Conservation (phyloP, 768 basidiomycete genomes). For the Rossbeevera mucosa region DNA sequence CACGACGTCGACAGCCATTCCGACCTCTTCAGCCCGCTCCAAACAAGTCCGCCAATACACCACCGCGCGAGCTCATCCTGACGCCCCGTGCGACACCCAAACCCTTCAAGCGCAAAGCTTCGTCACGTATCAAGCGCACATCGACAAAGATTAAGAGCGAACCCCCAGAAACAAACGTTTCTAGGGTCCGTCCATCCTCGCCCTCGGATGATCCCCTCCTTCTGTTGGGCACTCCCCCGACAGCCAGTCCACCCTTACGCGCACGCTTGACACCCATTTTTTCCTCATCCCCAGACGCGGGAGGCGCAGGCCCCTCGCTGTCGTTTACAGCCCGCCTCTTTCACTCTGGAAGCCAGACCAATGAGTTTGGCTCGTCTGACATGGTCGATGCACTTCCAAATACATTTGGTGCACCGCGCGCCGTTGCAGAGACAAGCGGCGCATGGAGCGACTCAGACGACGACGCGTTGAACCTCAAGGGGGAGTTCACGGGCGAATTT, state of each 20-base stretch:
- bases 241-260: slow-evolving; percentile 21
- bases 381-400: slow-evolving; percentile 10
- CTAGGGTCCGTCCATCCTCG: slow-evolving; percentile 59
- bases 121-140: slow-evolving; percentile 21
- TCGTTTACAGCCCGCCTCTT: slow-evolving; percentile 23
- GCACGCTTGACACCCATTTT: slow-evolving; percentile 37
- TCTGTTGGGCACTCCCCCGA: slow-evolving; percentile 42
- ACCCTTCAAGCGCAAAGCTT: slow-evolving; percentile 36
- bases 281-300: slow-evolving; percentile 26
- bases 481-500: slow-evolving; percentile 66
- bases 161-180: slow-evolving; percentile 58
- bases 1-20: slow-evolving; percentile 16
- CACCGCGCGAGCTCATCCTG: slow-evolving; percentile 59
- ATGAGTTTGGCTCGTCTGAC: slow-evolving; percentile 2
- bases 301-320: background rate
- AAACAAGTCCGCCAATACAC: slow-evolving; percentile 39
- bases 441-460: slow-evolving; percentile 30
- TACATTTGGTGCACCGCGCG: slow-evolving; percentile 10
- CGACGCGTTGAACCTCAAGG: slow-evolving; percentile 35
- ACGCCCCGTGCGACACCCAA: slow-evolving; percentile 31
- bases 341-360: slow-evolving; percentile 1
- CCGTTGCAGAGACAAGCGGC: background rate
- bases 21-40: slow-evolving; percentile 14
- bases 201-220: slow-evolving; percentile 75
- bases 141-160: slow-evolving; percentile 51